phyloP scores from a whole-genome alignment of 2,329 filamentous ascomycete species.

The Thelonectria blattea region DNA sequence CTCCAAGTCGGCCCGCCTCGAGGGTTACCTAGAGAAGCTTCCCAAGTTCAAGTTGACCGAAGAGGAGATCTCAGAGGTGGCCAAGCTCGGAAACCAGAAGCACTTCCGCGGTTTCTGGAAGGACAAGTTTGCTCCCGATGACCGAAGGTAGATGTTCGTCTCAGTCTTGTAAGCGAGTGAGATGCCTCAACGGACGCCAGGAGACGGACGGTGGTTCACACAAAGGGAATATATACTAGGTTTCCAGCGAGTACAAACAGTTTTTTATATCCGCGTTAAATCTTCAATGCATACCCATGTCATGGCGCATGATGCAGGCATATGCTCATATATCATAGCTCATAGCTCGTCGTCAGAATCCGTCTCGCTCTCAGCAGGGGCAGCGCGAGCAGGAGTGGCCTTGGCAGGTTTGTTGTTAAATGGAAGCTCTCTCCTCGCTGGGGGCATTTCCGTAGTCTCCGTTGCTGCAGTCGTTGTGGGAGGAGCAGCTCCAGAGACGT shows the following conservation, averaged over 20 bases:
- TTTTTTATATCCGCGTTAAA: not conserved
- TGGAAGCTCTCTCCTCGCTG: constrained; percentile 51
- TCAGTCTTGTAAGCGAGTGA: not conserved
- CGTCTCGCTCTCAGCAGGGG: constrained; percentile 51
- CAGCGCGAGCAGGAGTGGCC: constrained; percentile 29
- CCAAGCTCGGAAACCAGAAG: constrained; percentile 62
- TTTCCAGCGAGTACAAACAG: not conserved
- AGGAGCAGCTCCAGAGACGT: constrained; percentile 10
- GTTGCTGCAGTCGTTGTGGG: constrained; percentile 11
- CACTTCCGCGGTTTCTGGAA: constrained; percentile 67
- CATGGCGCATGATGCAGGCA: constrained; percentile 1
- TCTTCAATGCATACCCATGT: constrained; percentile 2
- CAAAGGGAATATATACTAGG: not conserved
- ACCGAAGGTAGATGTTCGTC: constrained; percentile 44
- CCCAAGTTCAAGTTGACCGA: constrained; percentile 64
- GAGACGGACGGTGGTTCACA: not conserved
- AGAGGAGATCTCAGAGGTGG: constrained; percentile 63
- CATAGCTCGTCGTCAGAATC: constrained; percentile 64
- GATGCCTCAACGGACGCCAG: not conserved
- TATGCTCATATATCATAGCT: constrained; percentile 23
- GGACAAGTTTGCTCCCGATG: constrained; percentile 57
- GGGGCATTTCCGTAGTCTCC: constrained; percentile 37
- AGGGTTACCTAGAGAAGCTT: constrained; percentile 58
- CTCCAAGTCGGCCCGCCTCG: constrained; percentile 61
- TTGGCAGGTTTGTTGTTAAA: constrained; percentile 48